phyloP scores from a whole-genome alignment of 2,329 filamentous ascomycete species.

The Penicillium sp. region DNA sequence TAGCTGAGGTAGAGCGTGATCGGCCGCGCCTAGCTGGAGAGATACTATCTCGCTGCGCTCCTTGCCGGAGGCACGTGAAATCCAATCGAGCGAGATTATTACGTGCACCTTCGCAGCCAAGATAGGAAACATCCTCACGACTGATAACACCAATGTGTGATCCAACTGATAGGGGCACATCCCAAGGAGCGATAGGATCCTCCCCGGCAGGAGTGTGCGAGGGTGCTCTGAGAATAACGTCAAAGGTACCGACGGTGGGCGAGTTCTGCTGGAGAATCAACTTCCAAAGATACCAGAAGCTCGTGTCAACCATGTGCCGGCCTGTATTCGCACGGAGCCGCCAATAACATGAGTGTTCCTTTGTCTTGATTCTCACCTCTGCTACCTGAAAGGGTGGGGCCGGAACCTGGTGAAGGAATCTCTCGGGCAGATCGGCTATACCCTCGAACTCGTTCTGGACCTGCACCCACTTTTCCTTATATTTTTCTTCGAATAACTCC shows the following conservation, averaged over 20 bases:
- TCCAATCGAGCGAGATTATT: neutral
- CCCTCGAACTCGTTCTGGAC: neutral
- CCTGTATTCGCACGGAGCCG: neutral
- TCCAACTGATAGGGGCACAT: neutral
- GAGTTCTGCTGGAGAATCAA: neutral
- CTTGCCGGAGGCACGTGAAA: neutral
- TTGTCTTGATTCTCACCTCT: neutral
- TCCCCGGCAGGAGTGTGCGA: neutral
- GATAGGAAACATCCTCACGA: neutral
- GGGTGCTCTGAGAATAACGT: neutral
- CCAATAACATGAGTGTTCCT: neutral
- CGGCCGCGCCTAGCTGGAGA: neutral
- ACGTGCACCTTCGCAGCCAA: neutral
- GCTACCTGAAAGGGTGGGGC: neutral
- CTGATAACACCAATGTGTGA: neutral
- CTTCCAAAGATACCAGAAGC: slow-evolving; percentile 3
- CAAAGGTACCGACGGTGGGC: neutral
- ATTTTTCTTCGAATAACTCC: neutral
- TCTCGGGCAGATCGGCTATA: slow-evolving; percentile 1
- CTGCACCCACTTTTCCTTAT: neutral
- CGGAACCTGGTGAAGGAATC: neutral
- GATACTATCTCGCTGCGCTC: no score
- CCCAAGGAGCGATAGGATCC: neutral
- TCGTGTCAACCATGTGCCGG: neutral
- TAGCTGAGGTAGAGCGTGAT: neutral